These are phyloP conservation scores for Aspergillus latus DNA, from an alignment of 2,329 filamentous ascomycete species.

Conservation along the genomic window DNA sequence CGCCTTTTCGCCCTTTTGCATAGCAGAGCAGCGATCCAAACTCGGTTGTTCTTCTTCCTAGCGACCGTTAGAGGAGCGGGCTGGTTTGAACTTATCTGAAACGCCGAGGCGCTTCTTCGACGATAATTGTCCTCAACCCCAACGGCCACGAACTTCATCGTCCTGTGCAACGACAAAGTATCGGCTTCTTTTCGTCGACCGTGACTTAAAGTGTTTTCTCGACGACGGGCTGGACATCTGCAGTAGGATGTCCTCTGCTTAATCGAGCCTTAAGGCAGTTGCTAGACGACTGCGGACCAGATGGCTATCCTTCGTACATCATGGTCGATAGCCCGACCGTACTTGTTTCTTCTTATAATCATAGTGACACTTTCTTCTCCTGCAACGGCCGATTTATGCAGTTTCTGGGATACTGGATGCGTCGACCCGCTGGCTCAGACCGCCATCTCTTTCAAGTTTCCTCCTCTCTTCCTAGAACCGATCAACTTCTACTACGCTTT, in stretches of 20 bases:
- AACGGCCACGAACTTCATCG: not conserved
- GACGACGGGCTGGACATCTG: not conserved
- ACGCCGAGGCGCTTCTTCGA: not conserved
- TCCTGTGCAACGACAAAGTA: not conserved
- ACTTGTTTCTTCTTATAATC: constrained; percentile 22
- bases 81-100: not conserved
- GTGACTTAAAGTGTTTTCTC: not conserved
- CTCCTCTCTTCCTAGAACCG: constrained; percentile 35
- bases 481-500: constrained; percentile 38
- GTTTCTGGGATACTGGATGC: constrained; percentile 36
- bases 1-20: not conserved
- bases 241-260: constrained; percentile 28
- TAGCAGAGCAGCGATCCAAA: not conserved
- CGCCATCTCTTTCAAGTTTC: constrained; percentile 33
- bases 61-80: not conserved
- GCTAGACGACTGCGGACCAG: constrained; percentile 12
- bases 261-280: constrained; percentile 25
- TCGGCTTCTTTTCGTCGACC: not conserved
- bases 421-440: constrained; percentile 42
- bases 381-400: constrained; percentile 33
- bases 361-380: constrained; percentile 23
- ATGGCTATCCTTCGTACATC: constrained; percentile 23
- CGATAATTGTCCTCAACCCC: not conserved
- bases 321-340: constrained; percentile 19
- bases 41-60: not conserved